Percentiles rank a stretch among this genome's conserved stretches.
These are phyloP conservation scores for Tritrichomonas musculus DNA, from an alignment of 208 protist species.

Conservation along the genomic window DNA sequence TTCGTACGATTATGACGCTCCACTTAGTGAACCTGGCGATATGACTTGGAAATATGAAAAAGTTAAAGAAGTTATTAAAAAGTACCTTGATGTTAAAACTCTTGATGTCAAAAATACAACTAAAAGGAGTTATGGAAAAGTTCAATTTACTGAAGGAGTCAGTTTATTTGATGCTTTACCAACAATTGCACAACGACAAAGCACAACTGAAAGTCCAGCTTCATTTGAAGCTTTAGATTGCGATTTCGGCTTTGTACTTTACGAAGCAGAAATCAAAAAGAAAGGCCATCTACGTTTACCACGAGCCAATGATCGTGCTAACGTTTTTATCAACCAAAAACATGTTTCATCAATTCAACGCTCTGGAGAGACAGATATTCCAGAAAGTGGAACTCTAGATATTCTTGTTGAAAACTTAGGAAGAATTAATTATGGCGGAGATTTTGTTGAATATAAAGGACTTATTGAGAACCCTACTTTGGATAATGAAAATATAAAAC, in stretches of 20 bases:
- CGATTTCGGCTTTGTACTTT: not conserved
- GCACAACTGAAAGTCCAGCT: too few species aligned
- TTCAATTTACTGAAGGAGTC: too few species aligned
- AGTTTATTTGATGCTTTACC: too few species aligned
- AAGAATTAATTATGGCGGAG: not conserved
- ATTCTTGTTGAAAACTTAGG: not conserved
- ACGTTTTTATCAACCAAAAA: not conserved
- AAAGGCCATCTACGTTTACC: not conserved
- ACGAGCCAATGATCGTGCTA: not conserved
- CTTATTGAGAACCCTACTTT: not conserved
- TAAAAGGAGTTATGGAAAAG: too few species aligned
- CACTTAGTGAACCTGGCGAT: too few species aligned
- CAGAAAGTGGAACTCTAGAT: not conserved
- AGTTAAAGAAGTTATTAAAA: too few species aligned
- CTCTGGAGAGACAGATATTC: not conserved
- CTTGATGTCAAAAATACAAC: too few species aligned
- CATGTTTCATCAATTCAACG: not conserved
- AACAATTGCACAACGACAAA: not conserved
- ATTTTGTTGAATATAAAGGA: not conserved
- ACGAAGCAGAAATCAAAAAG: not conserved
- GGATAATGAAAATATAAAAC: not conserved
- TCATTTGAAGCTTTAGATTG: not conserved
- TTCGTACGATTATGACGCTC: too few species aligned
- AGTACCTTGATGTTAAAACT: too few species aligned
- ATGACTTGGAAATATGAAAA: too few species aligned